Conservation (phyloP, 2,329 filamentous ascomycete genomes). For the Alternaria rosae region DNA sequence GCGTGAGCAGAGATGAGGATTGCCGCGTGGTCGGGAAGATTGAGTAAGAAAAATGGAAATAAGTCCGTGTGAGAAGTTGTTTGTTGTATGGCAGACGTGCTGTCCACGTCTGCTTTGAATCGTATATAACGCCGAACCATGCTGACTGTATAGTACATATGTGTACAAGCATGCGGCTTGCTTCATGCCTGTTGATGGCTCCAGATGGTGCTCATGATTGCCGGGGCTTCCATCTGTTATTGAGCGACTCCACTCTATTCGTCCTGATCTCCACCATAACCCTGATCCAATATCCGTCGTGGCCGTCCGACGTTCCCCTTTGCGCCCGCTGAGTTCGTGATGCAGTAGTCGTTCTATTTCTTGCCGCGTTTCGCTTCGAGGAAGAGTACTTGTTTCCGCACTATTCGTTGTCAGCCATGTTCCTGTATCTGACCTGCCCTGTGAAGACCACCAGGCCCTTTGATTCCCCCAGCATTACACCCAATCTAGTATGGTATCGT, state of each 20-base stretch:
- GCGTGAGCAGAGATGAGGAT: neutral
- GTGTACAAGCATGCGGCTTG: constrained; percentile 18
- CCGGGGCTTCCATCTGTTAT: neutral
- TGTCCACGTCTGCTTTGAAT: neutral
- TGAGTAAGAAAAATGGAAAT: neutral
- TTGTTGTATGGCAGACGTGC: neutral
- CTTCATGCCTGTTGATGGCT: neutral
- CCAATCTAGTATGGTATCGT: neutral
- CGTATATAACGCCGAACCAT: constrained; percentile 37
- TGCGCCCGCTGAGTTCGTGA: neutral
- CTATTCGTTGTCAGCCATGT: constrained; percentile 56
- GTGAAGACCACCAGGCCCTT: neutral
- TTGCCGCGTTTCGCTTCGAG: constrained; percentile 88
- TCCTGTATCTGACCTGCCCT: neutral
- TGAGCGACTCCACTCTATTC: neutral
- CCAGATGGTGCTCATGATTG: neutral
- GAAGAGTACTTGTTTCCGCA: constrained; percentile 95
- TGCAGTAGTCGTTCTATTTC: constrained; percentile 39
- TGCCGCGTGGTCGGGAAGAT: neutral
- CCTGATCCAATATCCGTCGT: neutral
- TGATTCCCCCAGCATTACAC: neutral
- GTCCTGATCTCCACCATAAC: neutral
- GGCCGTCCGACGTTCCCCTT: neutral
- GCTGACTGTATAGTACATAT: constrained; percentile 39
- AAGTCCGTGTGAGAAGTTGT: neutral